Percentiles rank a stretch among this genome's conserved stretches.
phyloP scores from a whole-genome alignment of 495 filamentous ascomycete genomes.

The Talaromyces wortmannii region DNA sequence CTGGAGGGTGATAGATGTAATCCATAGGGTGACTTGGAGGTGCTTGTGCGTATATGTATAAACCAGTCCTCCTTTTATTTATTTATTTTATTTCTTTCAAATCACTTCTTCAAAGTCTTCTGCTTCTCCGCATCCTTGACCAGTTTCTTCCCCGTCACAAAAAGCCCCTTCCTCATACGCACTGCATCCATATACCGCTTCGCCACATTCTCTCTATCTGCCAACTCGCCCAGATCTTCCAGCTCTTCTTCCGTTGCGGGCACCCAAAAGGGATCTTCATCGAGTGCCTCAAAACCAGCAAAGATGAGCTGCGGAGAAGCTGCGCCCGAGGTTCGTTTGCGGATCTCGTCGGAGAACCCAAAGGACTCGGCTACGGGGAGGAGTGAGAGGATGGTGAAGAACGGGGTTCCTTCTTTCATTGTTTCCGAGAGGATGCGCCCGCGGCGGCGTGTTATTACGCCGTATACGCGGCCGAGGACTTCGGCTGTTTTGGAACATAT shows the following conservation, averaged over 20 bases:
- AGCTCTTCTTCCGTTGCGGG: slow-evolving; percentile 94
- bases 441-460: slow-evolving; percentile 82
- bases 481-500: slow-evolving; percentile 54
- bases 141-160: slow-evolving; percentile 71
- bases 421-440: slow-evolving; percentile 83
- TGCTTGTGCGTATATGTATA: not conserved
- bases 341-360: slow-evolving; percentile 92
- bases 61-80: not conserved
- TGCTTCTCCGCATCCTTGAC: slow-evolving; percentile 94
- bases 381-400: slow-evolving; percentile 83
- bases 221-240: slow-evolving; percentile 91
- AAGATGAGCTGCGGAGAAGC: slow-evolving; percentile 92
- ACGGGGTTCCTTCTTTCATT: slow-evolving; percentile 92
- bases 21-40: too few species aligned
- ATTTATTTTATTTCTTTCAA: slow-evolving; percentile 17
- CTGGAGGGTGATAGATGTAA: too few species aligned
- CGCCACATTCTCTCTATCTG: slow-evolving; percentile 89
- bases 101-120: slow-evolving; percentile 90
- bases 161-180: slow-evolving; percentile 73
- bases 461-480: slow-evolving; percentile 91
- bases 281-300: slow-evolving; percentile 80
- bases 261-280: slow-evolving; percentile 96
- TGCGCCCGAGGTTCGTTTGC: slow-evolving; percentile 84
- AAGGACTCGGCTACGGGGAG: slow-evolving; percentile 92
- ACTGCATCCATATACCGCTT: slow-evolving; percentile 94